Evolutionary conservation across 2,329 filamentous ascomycete species (phyloP).

Genomic region (Aspergillus bombycis): DNA sequence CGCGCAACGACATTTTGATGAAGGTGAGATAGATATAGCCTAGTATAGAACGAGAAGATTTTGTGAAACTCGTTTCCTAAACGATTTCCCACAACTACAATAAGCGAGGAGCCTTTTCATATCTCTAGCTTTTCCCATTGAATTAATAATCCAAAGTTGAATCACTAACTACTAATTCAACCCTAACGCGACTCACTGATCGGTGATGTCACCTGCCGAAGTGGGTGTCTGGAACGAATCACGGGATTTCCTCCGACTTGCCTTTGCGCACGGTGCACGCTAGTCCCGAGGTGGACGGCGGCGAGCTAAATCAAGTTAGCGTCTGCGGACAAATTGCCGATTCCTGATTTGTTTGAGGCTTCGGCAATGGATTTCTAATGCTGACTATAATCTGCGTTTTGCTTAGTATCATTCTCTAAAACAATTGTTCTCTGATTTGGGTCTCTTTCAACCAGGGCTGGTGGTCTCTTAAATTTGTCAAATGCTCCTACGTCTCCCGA

Average conservation of each 20-base stretch:
- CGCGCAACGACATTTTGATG: not conserved
- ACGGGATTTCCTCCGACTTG: not conserved
- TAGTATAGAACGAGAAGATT: no score
- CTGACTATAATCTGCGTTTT: no score
- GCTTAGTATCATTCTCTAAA: not conserved
- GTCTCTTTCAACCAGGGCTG: not conserved
- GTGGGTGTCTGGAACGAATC: not conserved
- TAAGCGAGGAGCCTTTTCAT: not conserved
- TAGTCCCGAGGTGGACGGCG: not conserved
- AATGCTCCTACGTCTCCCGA: not conserved
- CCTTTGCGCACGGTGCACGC: not conserved
- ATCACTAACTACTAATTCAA: not conserved
- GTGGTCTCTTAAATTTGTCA: not conserved
- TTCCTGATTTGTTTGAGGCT: not conserved
- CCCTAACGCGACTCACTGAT: not conserved
- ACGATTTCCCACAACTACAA: not conserved
- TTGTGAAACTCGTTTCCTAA: no score
- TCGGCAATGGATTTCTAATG: not conserved
- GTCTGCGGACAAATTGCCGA: not conserved
- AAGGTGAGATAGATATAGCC: no score
- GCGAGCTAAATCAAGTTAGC: not conserved
- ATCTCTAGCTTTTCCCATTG: not conserved
- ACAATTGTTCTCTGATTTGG: not conserved
- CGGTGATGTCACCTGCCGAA: not conserved
- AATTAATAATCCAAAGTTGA: not conserved